Percentiles rank a stretch among this genome's conserved stretches.
These are phyloP conservation scores for Penicillium coffeae DNA, from an alignment of 495 filamentous ascomycete genomes.

Conservation along the genomic window DNA sequence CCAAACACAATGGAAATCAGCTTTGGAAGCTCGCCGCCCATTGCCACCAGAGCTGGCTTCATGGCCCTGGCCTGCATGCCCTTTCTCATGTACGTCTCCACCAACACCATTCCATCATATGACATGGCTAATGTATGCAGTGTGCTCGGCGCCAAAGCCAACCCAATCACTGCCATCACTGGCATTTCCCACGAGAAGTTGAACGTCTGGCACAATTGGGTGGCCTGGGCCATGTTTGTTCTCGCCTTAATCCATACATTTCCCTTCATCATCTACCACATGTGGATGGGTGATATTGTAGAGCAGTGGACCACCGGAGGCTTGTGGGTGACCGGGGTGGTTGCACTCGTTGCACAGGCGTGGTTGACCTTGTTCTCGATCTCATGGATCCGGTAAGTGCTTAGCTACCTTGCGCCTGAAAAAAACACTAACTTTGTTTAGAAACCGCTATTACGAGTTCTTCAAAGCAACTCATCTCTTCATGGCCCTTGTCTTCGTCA, in stretches of 20 bases:
- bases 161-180: conserved; percentile 49
- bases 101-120: too few relatives aligned
- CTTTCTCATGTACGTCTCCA: conserved; percentile 40
- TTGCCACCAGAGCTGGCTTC: conserved; percentile 49
- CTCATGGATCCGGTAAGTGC: conserved; percentile 42
- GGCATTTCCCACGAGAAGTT: conserved; percentile 55
- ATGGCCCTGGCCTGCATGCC: conserved; percentile 51
- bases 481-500: conserved; percentile 48
- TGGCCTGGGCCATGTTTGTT: conserved; percentile 49
- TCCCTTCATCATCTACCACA: conserved; percentile 53
- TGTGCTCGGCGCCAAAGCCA: conserved; percentile 27
- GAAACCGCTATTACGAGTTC: conserved; percentile 56
- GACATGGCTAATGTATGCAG: too few relatives aligned
- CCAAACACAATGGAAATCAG: conserved; percentile 38
- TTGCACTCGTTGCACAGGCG: conserved; percentile 51
- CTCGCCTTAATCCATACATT: conserved; percentile 54
- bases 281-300: conserved; percentile 47
- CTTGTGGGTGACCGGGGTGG: conserved; percentile 54
- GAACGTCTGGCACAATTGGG: conserved; percentile 52
- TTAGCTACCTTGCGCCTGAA: neutral
- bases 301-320: conserved; percentile 40
- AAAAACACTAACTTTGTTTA: conserved; percentile 10
- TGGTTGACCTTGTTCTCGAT: conserved; percentile 52
- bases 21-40: conserved; percentile 49
- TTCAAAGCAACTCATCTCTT: conserved; percentile 55